Base-by-base conservation (phyloP, 1,139 yeast species). In the Chernovozyma aurita region DNA sequence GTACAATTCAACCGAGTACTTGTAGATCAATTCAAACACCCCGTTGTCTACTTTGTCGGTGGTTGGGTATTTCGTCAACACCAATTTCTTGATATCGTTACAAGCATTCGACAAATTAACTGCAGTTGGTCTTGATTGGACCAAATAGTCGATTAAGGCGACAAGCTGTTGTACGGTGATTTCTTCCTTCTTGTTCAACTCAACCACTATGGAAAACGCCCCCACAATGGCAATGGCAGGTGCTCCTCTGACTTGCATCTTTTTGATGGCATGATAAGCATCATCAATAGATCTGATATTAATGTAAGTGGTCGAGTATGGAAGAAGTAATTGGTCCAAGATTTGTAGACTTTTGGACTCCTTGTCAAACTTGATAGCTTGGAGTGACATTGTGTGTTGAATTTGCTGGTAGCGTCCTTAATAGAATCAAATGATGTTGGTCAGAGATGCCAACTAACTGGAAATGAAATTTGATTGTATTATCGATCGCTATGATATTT, bases 191-290 rank as follows among this genome's bases (percentile, higher is more conserved):
- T 61, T 59, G 38, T 62, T 52, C 4, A 39, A 38, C 0, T 42
- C 37, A 13, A 85, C 80, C 1, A 86, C 81, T n/a, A 90, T 73
- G 1, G 96, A 76, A 42, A 88, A 72, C 1, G 90, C 80, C 9
- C 96, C 97, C 3, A 92, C 97, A 39, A 92, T 85, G 40, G 97
- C 97, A 53, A 92, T 92, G 2, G 97, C 97, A 0, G 98, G 98
- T 0, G 98, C 98, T 17, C 98, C 98, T 55, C 98, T 75, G 4
- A 94, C 97, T 52, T 85, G 88, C 98, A 92, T 92, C 42, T 71
- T 70, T 55, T 80, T 82, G 56, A 92, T 92, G 15, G 88, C 95
- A 18, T 71, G 69, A 57, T 64, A 87, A 3, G 95, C 97, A 61
- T 83, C 94, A 35, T 76, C 76, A 28, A 83, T 73, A 21, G 74